Conservation (phyloP, 75 land plant genomes). For the Selaginella moellendorffii region DNA sequence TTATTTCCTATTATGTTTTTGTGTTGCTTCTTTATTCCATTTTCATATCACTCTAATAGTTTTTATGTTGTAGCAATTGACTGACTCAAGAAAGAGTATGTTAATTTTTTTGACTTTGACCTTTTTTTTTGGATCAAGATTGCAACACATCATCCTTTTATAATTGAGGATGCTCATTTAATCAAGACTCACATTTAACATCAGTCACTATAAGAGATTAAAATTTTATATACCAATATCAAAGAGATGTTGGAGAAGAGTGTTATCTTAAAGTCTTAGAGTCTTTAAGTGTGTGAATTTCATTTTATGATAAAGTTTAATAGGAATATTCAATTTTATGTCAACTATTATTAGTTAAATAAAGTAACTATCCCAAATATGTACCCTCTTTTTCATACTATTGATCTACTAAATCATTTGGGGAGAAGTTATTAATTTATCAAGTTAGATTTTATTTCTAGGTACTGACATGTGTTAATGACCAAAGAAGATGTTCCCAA, state of each 20-base stretch:
- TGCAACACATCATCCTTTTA: background rate
- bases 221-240: background rate
- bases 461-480: conserved; percentile 7
- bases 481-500: background rate
- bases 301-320: conserved; percentile 7
- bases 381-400: conserved; percentile 1
- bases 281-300: conserved; percentile 2
- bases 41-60: background rate
- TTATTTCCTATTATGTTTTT: background rate
- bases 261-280: background rate
- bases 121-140: background rate
- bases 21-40: background rate
- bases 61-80: background rate
- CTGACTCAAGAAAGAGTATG: background rate
- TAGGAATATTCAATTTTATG: conserved; percentile 4
- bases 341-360: conserved; percentile 6
- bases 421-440: background rate
- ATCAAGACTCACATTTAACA: background rate
- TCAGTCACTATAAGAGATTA: background rate
- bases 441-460: conserved; percentile 2
- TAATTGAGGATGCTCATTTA: background rate
- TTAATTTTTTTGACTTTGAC: background rate
- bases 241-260: conserved; percentile 4
- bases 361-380: background rate
- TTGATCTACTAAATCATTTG: conserved; percentile 7